These are phyloP conservation scores for Entomortierella beljakovae DNA, from an alignment of 192 early-diverging fungal genomes.

Conservation along the genomic window DNA sequence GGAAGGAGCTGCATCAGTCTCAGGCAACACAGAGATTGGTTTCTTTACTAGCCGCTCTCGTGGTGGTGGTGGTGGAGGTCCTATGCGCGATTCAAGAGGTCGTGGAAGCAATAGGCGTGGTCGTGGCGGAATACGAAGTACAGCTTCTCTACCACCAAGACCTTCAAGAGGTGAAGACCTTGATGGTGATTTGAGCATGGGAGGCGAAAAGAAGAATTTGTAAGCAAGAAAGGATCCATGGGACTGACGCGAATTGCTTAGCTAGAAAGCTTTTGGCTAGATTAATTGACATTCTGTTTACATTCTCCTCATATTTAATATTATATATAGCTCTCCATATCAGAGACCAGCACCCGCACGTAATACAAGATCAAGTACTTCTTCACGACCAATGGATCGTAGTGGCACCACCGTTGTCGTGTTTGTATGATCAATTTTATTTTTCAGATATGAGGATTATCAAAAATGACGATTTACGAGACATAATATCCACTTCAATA, in stretches of 20 bases:
- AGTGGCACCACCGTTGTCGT: slow-evolving; percentile 21
- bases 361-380: background rate
- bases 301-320: background rate
- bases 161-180: slow-evolving; percentile 12
- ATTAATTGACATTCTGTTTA: too few species aligned
- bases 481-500: too few species aligned
- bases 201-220: slow-evolving; percentile 33
- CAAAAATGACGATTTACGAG: too few species aligned
- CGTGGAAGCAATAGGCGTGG: slow-evolving; percentile 2
- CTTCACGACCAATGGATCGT: background rate
- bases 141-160: background rate
- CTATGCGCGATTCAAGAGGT: background rate
- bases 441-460: too few species aligned
- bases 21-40: slow-evolving; percentile 12
- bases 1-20: background rate
- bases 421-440: slow-evolving; percentile 16
- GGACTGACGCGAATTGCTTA: too few species aligned
- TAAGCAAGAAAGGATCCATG: slow-evolving; percentile 5
- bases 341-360: slow-evolving; percentile 27
- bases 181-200: slow-evolving; percentile 37
- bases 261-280: too few species aligned
- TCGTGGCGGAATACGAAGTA: slow-evolving; percentile 8
- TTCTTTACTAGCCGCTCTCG: slow-evolving; percentile 7
- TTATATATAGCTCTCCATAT: slow-evolving; percentile 22
- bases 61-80: slow-evolving; percentile 7